Evolutionary conservation across 2,329 filamentous ascomycete species (phyloP).

Genomic region (Mycosphaerelloides madeirae): DNA sequence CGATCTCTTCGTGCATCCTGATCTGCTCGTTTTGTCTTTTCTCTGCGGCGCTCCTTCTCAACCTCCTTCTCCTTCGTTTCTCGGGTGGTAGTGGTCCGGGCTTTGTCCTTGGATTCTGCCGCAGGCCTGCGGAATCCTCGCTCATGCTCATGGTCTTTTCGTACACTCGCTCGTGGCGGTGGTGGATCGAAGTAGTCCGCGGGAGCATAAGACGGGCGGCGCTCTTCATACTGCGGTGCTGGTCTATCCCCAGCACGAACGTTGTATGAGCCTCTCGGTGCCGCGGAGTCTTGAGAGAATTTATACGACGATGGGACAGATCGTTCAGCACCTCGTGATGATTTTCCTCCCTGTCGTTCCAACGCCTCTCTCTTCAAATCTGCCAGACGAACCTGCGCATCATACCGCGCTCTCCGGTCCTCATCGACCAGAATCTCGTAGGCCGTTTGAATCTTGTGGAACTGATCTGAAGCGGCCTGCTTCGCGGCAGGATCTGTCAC

Average conservation of each 20-base stretch:
- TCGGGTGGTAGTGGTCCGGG: constrained; percentile 5
- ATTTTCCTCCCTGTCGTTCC: constrained; percentile 32
- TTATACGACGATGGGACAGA: constrained; percentile 13
- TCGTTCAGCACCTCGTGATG: constrained; percentile 11
- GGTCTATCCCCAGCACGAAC: constrained; percentile 16
- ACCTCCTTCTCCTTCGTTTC: constrained; percentile 20
- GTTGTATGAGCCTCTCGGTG: constrained; percentile 8
- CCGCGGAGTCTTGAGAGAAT: constrained; percentile 7
- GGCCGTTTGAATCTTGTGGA: constrained; percentile 86
- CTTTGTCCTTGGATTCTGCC: constrained; percentile 22
- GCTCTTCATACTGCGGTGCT: constrained; percentile 30
- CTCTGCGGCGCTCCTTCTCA: constrained; percentile 37
- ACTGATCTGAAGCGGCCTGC: constrained; percentile 75
- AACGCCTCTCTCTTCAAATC: constrained; percentile 57
- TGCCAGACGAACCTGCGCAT: constrained; percentile 65
- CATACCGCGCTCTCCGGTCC: constrained; percentile 66
- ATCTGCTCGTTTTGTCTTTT: constrained; percentile 37
- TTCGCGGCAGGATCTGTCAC: constrained; percentile 67
- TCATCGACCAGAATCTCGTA: constrained; percentile 88
- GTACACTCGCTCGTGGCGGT: constrained; percentile 29
- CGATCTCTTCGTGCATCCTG: constrained; percentile 38
- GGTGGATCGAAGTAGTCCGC: constrained; percentile 34
- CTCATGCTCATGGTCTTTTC: constrained; percentile 40
- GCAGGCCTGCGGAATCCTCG: constrained; percentile 17
- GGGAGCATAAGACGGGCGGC: constrained; percentile 24